Evolutionary conservation across 2,329 filamentous ascomycete species (phyloP).

Genomic region (Neofusicoccum parvum): DNA sequence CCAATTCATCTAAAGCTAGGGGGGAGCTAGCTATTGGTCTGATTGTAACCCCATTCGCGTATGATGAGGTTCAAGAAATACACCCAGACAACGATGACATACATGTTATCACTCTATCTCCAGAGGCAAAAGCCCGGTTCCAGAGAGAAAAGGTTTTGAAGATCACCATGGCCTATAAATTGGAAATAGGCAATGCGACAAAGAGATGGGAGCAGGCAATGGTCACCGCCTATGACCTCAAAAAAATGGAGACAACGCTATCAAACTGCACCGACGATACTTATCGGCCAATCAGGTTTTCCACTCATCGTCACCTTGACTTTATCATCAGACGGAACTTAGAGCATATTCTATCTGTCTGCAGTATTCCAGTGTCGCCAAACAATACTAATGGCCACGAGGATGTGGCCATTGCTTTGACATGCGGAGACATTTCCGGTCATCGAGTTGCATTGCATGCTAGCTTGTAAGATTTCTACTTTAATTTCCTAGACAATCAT

Average conservation of each 20-base stretch:
- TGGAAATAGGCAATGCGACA: neutral
- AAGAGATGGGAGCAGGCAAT: neutral
- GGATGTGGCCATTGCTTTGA: constrained; percentile 14
- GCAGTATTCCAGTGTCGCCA: constrained; percentile 13
- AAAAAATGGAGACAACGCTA: neutral
- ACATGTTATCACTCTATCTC: neutral
- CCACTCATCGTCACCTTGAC: neutral
- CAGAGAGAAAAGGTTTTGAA: neutral
- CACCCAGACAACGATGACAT: neutral
- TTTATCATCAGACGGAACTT: constrained; percentile 22
- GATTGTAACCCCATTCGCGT: neutral
- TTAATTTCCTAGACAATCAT: too few relatives aligned
- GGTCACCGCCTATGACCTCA: neutral
- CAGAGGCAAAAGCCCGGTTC: neutral
- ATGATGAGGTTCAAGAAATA: neutral
- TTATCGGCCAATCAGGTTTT: neutral
- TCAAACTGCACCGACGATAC: neutral
- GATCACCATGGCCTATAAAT: neutral
- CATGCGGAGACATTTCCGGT: constrained; percentile 24
- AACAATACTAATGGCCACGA: accelerated
- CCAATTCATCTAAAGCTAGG: too few relatives aligned
- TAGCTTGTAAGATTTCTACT: constrained; percentile 7
- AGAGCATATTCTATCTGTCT: too few relatives aligned
- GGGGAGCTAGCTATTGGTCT: neutral
- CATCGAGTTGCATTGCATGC: constrained; percentile 17